Evolutionary conservation across 352 stramenopile species (phyloP), one percentile per base, ranked within the genome.

Genomic region (Phytophthora podocarpi): DNA sequence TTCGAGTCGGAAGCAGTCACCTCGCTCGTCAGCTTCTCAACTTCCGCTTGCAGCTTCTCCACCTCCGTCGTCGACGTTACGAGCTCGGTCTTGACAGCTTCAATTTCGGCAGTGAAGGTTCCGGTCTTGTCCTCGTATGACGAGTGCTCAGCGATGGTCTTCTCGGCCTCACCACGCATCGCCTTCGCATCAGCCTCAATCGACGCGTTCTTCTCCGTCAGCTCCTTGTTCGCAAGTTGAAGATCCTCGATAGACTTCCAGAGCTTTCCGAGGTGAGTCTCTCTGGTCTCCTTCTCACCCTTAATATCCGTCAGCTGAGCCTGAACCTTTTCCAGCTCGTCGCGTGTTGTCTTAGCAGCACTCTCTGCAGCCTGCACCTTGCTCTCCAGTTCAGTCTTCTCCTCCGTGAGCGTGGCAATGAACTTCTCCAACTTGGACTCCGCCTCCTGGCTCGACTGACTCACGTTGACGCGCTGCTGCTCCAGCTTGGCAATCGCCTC

Each of bases 211-310:
- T 82, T 74, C 41, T 86, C 64, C 11, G 54, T 68, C 4, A 86
- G 69, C 26, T 76, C 66, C 28, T 78, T 72, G 60, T 83, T 84
- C 3, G 55, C 58, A 15, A 77, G 43, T 66, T 85, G 76, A 21
- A 83, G 62, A 32, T 80, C 74, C 42, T 83, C 76, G 23, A 82
- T 80, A 28, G 64, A 74, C 57, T 80, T 83, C 74, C 72, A 78
- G 8, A 86, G 62, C 60, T 82, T 80, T 26, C 72, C 71, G 16
- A 86, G 66, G 28, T 80, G 74, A 40, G 71, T 80, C 60, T 86
- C 72, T 42, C 70, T 66, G 4, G 72, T 59, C 34, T 79, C 72
- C 30, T 80, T 69, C 18, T 76, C 69, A 6, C 72, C 63, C 49
- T 80, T 61, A 10, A 78, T 70, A 24, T 67, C 39, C 13, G 58